Evolutionary conservation across 23 red algal species (phyloP).

Genomic region (Gracilariopsis chorda): DNA sequence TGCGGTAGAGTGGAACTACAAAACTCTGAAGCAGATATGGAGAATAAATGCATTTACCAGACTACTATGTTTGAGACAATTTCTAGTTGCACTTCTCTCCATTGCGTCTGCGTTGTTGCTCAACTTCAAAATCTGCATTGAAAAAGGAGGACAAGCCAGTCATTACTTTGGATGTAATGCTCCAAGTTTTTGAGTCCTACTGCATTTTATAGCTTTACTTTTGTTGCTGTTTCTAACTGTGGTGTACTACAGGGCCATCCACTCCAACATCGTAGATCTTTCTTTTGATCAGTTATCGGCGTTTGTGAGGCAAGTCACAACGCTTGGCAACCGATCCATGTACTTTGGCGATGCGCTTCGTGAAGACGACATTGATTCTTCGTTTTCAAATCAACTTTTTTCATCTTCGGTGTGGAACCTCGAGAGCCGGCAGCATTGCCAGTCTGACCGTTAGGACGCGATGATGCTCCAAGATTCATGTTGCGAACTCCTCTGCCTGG

Average conservation of each 20-base stretch:
- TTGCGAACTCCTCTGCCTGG: no score
- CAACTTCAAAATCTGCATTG: background rate
- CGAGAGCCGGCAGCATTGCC: no score
- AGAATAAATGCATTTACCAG: background rate
- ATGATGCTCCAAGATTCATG: no score
- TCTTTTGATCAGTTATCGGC: conserved; percentile 48
- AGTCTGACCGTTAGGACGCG: no score
- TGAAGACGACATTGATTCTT: conserved; percentile 43
- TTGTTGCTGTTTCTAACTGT: conserved; percentile 4
- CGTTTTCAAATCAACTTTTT: no score
- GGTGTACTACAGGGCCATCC: conserved; percentile 54
- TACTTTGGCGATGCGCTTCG: conserved; percentile 9
- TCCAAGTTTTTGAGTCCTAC: background rate
- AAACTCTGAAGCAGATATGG: background rate
- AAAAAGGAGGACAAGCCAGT: conserved; percentile 13
- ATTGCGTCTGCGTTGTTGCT: conserved; percentile 8
- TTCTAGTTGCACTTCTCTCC: background rate
- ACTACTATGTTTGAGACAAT: background rate
- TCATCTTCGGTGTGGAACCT: no score
- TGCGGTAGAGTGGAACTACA: conserved; percentile 8
- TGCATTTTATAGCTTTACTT: background rate
- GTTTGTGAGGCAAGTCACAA: conserved; percentile 50
- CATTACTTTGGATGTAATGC: no score
- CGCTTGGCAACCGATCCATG: conserved; percentile 35
- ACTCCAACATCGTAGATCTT: conserved; percentile 36